Conservation (phyloP, 2,329 filamentous ascomycete genomes). For the Fusarium xyrophilum region DNA sequence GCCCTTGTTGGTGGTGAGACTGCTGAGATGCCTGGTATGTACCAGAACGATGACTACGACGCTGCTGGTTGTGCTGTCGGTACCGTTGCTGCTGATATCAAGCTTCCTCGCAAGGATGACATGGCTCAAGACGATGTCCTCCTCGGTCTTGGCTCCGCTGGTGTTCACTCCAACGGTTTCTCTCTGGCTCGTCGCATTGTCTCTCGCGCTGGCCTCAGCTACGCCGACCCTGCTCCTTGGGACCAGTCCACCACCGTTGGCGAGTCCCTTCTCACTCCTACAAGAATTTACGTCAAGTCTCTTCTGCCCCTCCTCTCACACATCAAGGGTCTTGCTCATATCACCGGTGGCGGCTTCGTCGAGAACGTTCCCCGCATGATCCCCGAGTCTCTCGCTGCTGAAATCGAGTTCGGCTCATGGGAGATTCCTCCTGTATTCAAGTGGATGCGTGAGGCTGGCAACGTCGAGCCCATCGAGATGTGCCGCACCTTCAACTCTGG, state of each 20-base stretch:
- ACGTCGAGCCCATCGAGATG: slow-evolving; percentile 80
- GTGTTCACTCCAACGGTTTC: slow-evolving; percentile 96
- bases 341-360: slow-evolving; percentile 89
- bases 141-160: slow-evolving; percentile 82
- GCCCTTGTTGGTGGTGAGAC: slow-evolving; percentile 97
- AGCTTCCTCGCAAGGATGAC: slow-evolving; percentile 75
- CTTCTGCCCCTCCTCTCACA: slow-evolving; percentile 72
- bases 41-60: slow-evolving; percentile 87
- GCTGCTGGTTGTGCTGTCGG: slow-evolving; percentile 90
- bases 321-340: slow-evolving; percentile 93
- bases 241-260: slow-evolving; percentile 69
- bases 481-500: slow-evolving; percentile 94
- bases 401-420: slow-evolving; percentile 82
- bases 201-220: slow-evolving; percentile 72
- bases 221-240: slow-evolving; percentile 81
- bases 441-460: slow-evolving; percentile 81
- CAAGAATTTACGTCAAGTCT: slow-evolving; percentile 89
- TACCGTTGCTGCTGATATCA: slow-evolving; percentile 71
- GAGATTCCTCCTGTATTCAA: slow-evolving; percentile 78
- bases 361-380: slow-evolving; percentile 97
- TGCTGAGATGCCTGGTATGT: slow-evolving; percentile 97
- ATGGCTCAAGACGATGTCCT: slow-evolving; percentile 88
- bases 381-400: slow-evolving; percentile 76
- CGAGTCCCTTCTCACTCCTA: slow-evolving; percentile 82
- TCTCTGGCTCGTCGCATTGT: slow-evolving; percentile 94